A percentile compares a stretch with the other conserved stretches of the same genome.
Conservation (phyloP, 2,329 filamentous ascomycete species). For the Scleromitrula shiraiana region DNA sequence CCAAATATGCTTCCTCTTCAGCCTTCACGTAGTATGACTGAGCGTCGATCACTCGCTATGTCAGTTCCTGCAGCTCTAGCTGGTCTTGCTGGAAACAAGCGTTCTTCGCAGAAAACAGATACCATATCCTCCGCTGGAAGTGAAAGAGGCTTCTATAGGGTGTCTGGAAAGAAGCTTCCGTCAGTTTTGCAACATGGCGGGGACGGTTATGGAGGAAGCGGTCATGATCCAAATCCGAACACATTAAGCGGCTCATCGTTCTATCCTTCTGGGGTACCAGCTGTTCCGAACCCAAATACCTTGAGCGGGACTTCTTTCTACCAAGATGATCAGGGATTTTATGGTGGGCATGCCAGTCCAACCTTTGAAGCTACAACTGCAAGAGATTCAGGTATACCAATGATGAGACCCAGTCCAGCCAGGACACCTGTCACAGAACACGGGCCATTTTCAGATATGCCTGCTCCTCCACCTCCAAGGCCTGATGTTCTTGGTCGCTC, state of each 20-base stretch:
- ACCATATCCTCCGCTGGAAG: constrained; percentile 32
- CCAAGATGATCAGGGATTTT: constrained; percentile 43
- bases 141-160: constrained; percentile 55
- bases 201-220: constrained; percentile 51
- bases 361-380: constrained; percentile 27
- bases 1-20: constrained; percentile 10
- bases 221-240: constrained; percentile 23
- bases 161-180: constrained; percentile 57
- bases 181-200: constrained; percentile 55
- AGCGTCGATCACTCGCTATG: constrained; percentile 38
- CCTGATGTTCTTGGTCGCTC: constrained; percentile 34
- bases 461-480: constrained; percentile 16
- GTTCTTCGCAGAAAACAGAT: constrained; percentile 27
- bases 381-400: constrained; percentile 47
- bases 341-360: constrained; percentile 23
- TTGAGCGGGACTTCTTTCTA: constrained; percentile 45
- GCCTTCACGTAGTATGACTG: constrained; percentile 35
- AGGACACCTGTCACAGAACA: constrained; percentile 52
- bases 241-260: constrained; percentile 43
- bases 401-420: constrained; percentile 57
- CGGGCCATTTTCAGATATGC: constrained; percentile 33
- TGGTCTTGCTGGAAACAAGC: constrained; percentile 32
- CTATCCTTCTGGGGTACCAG: constrained; percentile 29
- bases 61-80: constrained; percentile 43
- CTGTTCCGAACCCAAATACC: constrained; percentile 26